Evolutionary conservation across 345 rosid genomes (phyloP).

Genomic region (Populus ilicifolia): DNA sequence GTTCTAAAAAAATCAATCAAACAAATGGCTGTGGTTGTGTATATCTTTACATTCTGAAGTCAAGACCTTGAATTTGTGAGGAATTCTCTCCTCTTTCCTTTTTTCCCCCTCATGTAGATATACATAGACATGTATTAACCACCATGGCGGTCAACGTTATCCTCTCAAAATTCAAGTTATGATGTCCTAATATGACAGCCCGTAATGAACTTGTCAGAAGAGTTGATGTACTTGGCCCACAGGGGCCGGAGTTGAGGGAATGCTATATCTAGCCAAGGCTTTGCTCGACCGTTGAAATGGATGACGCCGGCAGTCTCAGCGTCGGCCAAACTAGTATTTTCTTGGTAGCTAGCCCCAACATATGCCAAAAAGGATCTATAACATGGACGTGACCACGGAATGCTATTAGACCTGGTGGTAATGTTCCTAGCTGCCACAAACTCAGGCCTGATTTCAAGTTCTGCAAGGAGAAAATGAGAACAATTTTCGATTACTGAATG

Average conservation of each 20-base stretch:
- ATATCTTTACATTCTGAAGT: conserved; percentile 15
- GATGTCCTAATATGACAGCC: conserved; percentile 67
- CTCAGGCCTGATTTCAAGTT: conserved; percentile 90
- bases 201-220: conserved; percentile 84
- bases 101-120: background rate
- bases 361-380: conserved; percentile 97
- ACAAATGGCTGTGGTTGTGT: conserved; percentile 12
- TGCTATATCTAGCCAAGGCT: conserved; percentile 98
- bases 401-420: conserved; percentile 91
- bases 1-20: background rate
- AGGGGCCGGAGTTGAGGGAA: conserved; percentile 75
- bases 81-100: conserved; percentile 26
- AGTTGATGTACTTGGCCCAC: conserved; percentile 79
- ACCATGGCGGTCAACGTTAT: conserved; percentile 3
- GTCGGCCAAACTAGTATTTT: conserved; percentile 55
- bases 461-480: conserved; percentile 40
- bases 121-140: conserved; percentile 23
- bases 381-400: conserved; percentile 81
- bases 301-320: conserved; percentile 78
- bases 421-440: conserved; percentile 94
- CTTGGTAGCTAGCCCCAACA: conserved; percentile 93
- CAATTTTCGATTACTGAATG: background rate
- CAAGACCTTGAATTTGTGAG: conserved; percentile 25
- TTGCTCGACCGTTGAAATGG: conserved; percentile 96
- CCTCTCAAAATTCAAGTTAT: conserved; percentile 32